Conservation (phyloP, 2,329 filamentous ascomycete genomes). For the Cladophialophora bantiana region DNA sequence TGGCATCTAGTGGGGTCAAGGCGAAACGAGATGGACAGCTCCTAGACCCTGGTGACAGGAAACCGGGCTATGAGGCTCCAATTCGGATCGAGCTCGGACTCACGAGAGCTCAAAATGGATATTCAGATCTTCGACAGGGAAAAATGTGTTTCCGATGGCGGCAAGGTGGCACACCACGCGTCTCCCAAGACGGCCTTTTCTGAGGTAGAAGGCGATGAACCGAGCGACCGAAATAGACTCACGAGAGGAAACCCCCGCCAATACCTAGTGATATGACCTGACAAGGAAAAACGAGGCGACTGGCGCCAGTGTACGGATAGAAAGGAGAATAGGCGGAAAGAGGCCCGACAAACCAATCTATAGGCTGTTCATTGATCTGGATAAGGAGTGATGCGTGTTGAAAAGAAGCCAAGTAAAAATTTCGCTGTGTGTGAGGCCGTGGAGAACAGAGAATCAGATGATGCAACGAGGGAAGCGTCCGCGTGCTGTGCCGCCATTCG, state of each 20-base stretch:
- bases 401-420: slow-evolving; percentile 33
- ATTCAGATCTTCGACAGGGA: slow-evolving; percentile 22
- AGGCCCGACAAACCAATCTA: slow-evolving; percentile 31
- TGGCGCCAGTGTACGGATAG: slow-evolving; percentile 41
- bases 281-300: slow-evolving; percentile 37
- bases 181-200: slow-evolving; percentile 18
- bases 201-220: slow-evolving; percentile 21
- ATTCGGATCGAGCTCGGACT: slow-evolving; percentile 11
- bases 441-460: slow-evolving; percentile 27
- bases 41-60: slow-evolving; percentile 26
- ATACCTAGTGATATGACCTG: slow-evolving; percentile 19
- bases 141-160: slow-evolving; percentile 16
- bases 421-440: slow-evolving; percentile 24
- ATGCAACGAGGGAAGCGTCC: slow-evolving; percentile 29
- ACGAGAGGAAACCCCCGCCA: slow-evolving; percentile 22
- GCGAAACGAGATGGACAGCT: slow-evolving; percentile 4
- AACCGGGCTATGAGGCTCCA: slow-evolving; percentile 22
- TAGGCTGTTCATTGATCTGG: slow-evolving; percentile 34
- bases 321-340: slow-evolving; percentile 27
- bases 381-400: slow-evolving; percentile 27
- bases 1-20: slow-evolving; percentile 25
- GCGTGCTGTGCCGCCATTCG: slow-evolving; percentile 30
- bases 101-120: slow-evolving; percentile 4
- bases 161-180: slow-evolving; percentile 24
- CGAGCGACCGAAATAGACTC: slow-evolving; percentile 26